Base-by-base conservation (phyloP, 208 protist genomes). In the Leishmania tarentolae region DNA sequence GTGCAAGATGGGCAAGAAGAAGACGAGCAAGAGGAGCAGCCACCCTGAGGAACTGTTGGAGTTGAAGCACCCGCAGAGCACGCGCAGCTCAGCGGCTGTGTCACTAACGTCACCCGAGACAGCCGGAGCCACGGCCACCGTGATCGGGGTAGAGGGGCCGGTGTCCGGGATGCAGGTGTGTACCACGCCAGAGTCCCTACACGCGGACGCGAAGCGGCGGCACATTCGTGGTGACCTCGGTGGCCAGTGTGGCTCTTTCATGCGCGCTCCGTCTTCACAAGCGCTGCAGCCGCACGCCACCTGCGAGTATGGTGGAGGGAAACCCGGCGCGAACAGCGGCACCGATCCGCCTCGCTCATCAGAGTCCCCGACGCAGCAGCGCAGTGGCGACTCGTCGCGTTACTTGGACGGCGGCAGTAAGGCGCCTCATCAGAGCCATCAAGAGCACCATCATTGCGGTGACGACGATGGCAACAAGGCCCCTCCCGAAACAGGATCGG, bases 241-340 rank as follows among this genome's bases (percentile, higher is more conserved):
- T 15, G 76, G 71, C n/a, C 76, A 78, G 47, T 81, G 81, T 63
- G 71, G 61, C 40, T 81, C 76, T 40, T 78, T 81, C 52, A 65
- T 81, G 70, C 8, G 53, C 56, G 53, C 8, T 31, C 17, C 74
- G 35, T 35, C 24, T 1, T 31, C 74, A 5, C 57, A 47, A 40
- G 37, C 46, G 44, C 74, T 24, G 53, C 37, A n/a, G 40, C 52
- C 31, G 7, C 53, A n/a, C 8, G 8, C 50, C 52, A 9, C 53
- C 37, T 21, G 28, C 42, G n/a, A 77, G 35, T 31, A 68, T 77
- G 21, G 15, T 28, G 19, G 21, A 44, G 50, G 28, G 11, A 40
- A 3, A 15, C 11, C 53, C 35, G 11, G 52, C 50, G 52, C 40
- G 52, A 46, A 24, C 53, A 13, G 74, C 40, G 52, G 17, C 21